These are phyloP conservation scores for Clonostachys byssicola DNA, from an alignment of 2,329 filamentous ascomycete species.

Conservation along the genomic window DNA sequence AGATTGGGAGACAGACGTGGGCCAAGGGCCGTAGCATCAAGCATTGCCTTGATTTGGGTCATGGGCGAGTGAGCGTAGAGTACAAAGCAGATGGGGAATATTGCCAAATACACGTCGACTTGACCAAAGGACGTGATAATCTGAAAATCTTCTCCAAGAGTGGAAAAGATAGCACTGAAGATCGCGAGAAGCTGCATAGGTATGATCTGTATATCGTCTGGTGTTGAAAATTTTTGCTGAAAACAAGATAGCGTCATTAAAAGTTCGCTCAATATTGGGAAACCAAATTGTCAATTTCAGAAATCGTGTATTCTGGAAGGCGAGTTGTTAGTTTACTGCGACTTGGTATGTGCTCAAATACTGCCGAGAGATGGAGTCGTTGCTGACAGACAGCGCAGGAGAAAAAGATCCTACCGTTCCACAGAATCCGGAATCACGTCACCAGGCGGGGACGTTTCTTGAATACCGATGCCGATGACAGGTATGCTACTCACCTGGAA, in stretches of 20 bases:
- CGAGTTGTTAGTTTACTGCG: constrained; percentile 76
- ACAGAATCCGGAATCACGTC: constrained; percentile 79
- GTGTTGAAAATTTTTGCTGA: constrained; percentile 5
- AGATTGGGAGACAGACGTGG: constrained; percentile 62
- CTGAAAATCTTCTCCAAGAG: constrained; percentile 90
- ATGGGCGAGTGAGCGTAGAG: constrained; percentile 66
- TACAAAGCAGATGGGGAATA: constrained; percentile 87
- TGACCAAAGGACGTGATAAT: constrained; percentile 40
- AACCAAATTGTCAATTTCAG: constrained; percentile 52
- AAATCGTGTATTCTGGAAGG: constrained; percentile 75
- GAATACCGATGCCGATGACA: constrained; percentile 64
- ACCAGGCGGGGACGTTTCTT: constrained; percentile 67
- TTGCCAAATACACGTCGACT: constrained; percentile 80
- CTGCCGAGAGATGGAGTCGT: too few relatives aligned
- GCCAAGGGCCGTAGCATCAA: constrained; percentile 67
- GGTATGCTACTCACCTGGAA: constrained; percentile 34
- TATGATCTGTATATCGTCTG: constrained; percentile 17
- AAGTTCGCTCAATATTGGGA: constrained; percentile 59
- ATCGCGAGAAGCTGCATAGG: constrained; percentile 58
- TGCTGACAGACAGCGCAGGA: constrained; percentile 26
- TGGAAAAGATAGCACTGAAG: constrained; percentile 80
- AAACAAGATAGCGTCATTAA: constrained; percentile 44
- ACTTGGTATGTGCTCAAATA: constrained; percentile 34
- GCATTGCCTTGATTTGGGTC: constrained; percentile 65
- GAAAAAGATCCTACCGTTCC: constrained; percentile 66